phyloP scores from a whole-genome alignment of 495 filamentous ascomycete genomes.

The Penicillium egyptiacum region DNA sequence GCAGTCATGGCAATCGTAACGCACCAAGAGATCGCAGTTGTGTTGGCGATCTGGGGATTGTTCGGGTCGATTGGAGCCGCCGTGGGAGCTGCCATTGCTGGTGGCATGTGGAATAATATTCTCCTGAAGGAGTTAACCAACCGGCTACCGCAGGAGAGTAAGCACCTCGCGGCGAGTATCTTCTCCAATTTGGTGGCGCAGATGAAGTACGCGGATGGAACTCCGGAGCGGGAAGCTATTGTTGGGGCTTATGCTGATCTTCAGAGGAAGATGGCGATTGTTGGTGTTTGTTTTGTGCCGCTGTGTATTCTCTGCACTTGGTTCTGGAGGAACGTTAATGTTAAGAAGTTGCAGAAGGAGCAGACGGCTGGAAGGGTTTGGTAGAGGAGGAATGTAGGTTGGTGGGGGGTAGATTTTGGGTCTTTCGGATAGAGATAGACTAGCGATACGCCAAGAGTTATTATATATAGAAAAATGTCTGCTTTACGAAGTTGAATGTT shows the following conservation, averaged over 20 bases:
- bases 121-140: conserved; percentile 53
- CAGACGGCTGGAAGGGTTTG: conserved; percentile 20
- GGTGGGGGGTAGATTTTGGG: no score
- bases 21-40: conserved; percentile 63
- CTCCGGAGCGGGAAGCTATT: conserved; percentile 51
- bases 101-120: conserved; percentile 61
- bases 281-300: conserved; percentile 40
- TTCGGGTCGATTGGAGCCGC: conserved; percentile 61
- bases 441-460: background rate
- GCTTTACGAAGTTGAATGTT: background rate
- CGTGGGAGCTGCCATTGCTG: conserved; percentile 58
- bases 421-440: no score
- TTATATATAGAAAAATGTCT: background rate
- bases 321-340: conserved; percentile 54
- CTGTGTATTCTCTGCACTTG: conserved; percentile 42
- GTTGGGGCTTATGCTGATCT: conserved; percentile 52
- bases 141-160: conserved; percentile 50
- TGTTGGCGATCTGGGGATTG: conserved; percentile 59
- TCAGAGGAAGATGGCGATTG: conserved; percentile 56
- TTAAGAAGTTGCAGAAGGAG: conserved; percentile 42
- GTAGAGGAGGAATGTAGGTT: no score
- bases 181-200: conserved; percentile 48
- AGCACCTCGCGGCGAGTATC: conserved; percentile 42
- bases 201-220: conserved; percentile 50
- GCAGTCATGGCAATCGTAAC: conserved; percentile 62